Percentiles rank a stretch among this genome's conserved stretches.
These are phyloP conservation scores for Claviceps capensis DNA, from an alignment of 2,329 filamentous ascomycete genomes.

Conservation along the genomic window DNA sequence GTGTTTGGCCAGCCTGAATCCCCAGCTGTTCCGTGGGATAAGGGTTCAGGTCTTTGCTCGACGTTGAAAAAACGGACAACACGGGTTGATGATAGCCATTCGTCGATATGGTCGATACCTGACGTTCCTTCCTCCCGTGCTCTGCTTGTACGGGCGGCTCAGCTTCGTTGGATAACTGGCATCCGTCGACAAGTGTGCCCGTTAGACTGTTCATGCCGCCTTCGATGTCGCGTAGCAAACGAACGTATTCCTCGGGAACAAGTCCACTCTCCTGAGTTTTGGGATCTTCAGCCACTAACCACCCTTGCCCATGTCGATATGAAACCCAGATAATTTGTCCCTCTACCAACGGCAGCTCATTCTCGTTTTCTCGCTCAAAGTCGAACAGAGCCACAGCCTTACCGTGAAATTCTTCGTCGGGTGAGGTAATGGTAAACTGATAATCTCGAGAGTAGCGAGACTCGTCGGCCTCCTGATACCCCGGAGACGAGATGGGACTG, in stretches of 20 bases:
- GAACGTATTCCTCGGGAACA: slow-evolving; percentile 92
- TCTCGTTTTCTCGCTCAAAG: slow-evolving; percentile 90
- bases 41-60: slow-evolving; percentile 54
- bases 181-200: slow-evolving; percentile 41
- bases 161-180: slow-evolving; percentile 38
- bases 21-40: slow-evolving; percentile 54
- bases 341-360: slow-evolving; percentile 82
- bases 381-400: slow-evolving; percentile 93
- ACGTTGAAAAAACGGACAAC: slow-evolving; percentile 56
- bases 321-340: slow-evolving; percentile 95
- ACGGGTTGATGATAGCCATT: slow-evolving; percentile 58
- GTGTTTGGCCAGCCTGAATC: slow-evolving; percentile 46
- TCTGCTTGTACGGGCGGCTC: slow-evolving; percentile 50
- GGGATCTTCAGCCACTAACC: slow-evolving; percentile 92
- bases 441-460: slow-evolving; percentile 83
- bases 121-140: slow-evolving; percentile 31
- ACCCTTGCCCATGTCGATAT: slow-evolving; percentile 90
- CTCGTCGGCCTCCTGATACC: slow-evolving; percentile 48
- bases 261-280: slow-evolving; percentile 88
- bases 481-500: slow-evolving; percentile 45
- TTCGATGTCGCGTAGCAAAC: slow-evolving; percentile 83
- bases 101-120: slow-evolving; percentile 29
- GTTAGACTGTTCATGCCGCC: slow-evolving; percentile 68
- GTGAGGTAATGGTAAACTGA: slow-evolving; percentile 86
- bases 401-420: slow-evolving; percentile 95